Percentiles rank a stretch among this genome's conserved stretches.
Evolutionary conservation across 192 early-diverging fungal genomes (phyloP).

Genomic region (Gonapodya sp.): DNA sequence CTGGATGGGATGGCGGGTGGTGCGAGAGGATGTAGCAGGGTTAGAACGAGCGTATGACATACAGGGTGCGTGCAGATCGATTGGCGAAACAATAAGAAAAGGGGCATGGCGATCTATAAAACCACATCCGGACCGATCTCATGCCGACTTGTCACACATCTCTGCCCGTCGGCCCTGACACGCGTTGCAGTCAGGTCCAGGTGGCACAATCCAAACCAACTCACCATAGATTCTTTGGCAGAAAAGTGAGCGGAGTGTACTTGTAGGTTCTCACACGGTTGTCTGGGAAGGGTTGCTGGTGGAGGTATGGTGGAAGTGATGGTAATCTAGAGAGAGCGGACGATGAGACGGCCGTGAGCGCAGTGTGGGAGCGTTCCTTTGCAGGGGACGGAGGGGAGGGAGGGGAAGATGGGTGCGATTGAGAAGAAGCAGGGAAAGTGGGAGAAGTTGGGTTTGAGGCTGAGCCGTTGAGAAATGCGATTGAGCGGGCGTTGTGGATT

Average conservation of each 20-base stretch:
- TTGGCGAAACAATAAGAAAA: too few species aligned
- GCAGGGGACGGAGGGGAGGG: not conserved
- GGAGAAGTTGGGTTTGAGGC: not conserved
- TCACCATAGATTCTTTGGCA: slow-evolving; percentile 79
- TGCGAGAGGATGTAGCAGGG: not conserved
- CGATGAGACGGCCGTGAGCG: not conserved
- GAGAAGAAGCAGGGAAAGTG: not conserved
- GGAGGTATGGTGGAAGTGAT: not conserved
- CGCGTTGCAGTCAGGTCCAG: too few species aligned
- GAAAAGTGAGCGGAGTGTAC: slow-evolving; percentile 78
- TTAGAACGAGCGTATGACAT: too few species aligned
- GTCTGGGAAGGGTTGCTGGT: not conserved
- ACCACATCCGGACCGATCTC: too few species aligned
- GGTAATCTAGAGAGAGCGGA: not conserved
- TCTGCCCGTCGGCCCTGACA: too few species aligned
- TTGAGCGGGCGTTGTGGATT: not conserved
- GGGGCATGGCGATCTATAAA: too few species aligned
- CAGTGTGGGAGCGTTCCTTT: not conserved
- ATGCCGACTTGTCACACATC: too few species aligned
- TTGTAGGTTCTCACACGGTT: slow-evolving; percentile 88
- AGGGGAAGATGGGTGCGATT: not conserved
- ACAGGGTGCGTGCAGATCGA: too few species aligned
- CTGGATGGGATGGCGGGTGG: slow-evolving; percentile 17
- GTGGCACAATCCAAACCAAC: too few species aligned
- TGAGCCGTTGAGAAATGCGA: not conserved